A percentile compares a stretch with the other conserved stretches of the same genome.
phyloP scores from a whole-genome alignment of 495 filamentous ascomycete genomes.

The Hypoxylon lenormandii region DNA sequence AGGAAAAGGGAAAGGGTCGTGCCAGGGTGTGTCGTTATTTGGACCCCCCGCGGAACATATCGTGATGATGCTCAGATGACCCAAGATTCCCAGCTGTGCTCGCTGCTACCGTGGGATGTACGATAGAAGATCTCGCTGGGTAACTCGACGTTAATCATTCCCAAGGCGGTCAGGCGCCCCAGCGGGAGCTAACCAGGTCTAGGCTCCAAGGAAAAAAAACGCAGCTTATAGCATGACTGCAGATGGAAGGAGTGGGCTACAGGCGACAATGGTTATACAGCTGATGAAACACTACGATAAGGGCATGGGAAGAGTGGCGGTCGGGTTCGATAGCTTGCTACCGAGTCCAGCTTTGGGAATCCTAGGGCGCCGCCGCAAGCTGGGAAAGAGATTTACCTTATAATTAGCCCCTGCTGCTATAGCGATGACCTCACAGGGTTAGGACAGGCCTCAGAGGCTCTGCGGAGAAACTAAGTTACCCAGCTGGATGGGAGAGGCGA shows the following conservation, averaged over 20 bases:
- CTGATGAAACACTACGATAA: slow-evolving; percentile 38
- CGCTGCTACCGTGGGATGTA: slow-evolving; percentile 41
- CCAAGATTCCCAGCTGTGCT: slow-evolving; percentile 40
- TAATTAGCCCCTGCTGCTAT: slow-evolving; percentile 5
- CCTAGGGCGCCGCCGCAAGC: not conserved
- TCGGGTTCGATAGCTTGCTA: slow-evolving; percentile 12
- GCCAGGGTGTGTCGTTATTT: slow-evolving; percentile 41
- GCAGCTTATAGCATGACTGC: slow-evolving; percentile 48
- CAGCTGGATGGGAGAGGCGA: slow-evolving; percentile 29
- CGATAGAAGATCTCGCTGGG: slow-evolving; percentile 45
- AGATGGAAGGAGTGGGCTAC: slow-evolving; percentile 31
- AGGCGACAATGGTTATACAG: slow-evolving; percentile 30
- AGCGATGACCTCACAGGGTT: not conserved
- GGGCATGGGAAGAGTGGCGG: slow-evolving; percentile 28
- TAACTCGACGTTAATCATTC: slow-evolving; percentile 42
- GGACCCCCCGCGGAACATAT: slow-evolving; percentile 42
- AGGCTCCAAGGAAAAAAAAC: slow-evolving; percentile 32
- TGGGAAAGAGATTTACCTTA: slow-evolving; percentile 5
- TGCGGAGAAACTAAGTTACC: slow-evolving; percentile 36
- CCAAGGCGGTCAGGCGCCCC: slow-evolving; percentile 42
- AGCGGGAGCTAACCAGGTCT: slow-evolving; percentile 41
- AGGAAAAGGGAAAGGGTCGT: too few relatives aligned
- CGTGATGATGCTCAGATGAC: slow-evolving; percentile 49
- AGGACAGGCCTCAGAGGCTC: slow-evolving; percentile 19
- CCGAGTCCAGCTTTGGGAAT: not conserved